Evolutionary conservation across 805 yeast genomes (phyloP), one percentile per base, ranked within the genome.

Genomic region (Saccharomycopsis guyanensis): DNA sequence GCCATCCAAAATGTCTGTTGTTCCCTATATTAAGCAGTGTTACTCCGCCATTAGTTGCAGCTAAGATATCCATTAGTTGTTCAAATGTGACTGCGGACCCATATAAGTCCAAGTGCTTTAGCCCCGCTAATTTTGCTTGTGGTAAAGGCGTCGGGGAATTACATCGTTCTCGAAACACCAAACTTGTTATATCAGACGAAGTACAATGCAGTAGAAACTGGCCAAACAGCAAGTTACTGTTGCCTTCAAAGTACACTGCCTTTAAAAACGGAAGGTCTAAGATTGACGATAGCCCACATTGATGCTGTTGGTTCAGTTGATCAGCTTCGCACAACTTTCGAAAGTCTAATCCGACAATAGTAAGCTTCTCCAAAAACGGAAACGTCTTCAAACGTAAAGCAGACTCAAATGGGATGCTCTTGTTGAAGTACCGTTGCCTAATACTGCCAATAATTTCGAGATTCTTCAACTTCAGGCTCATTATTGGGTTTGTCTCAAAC

Each of bases 231-330:
- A 49, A 36, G 5, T 33, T 27, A 8, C 25, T 32, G 25, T 38
- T 42, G 12, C 42, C 50, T 39, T 49, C 52, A 10, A 49, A 16
- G 23, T 38, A 42, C 22, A 45, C n/a, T 5, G 24, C 19, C 32
- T 23, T 24, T 33, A 49, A 45, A 10, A 37, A 4, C 10, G 52
- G 50, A 8, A 49, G 22, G 7, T 42, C 15, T 18, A 45, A 42
- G 2, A 49, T 15, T 16, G 39, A 36, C 1, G 27, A 23, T 15
- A 49, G 42, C 19, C 24, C 19, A 15, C 37, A 37, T n/a, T n/a
- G n/a, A n/a, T n/a, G n/a, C n/a, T n/a, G n/a, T n/a, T n/a, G n/a
- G n/a, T n/a, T n/a, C n/a, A n/a, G n/a, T n/a, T n/a, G n/a, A n/a
- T n/a, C n/a, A n/a, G n/a, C n/a, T n/a, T n/a, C n/a, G n/a, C n/a